phyloP scores from a whole-genome alignment of 2,329 filamentous ascomycete genomes.

The Verticillium zaregamsianum region DNA sequence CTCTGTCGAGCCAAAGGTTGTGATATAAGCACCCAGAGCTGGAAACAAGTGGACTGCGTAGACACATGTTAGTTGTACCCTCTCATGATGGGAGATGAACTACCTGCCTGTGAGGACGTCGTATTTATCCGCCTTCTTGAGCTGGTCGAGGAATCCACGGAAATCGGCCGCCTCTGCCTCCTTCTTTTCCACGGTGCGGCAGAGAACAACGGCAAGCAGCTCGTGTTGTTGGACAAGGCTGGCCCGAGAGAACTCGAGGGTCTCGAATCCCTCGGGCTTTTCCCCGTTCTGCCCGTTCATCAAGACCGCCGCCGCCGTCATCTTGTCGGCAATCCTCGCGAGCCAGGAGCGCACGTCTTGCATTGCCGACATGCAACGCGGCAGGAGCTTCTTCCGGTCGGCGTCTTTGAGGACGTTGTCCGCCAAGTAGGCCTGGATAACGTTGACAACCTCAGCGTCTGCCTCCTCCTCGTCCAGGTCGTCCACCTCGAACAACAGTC shows the following conservation, averaged over 20 bases:
- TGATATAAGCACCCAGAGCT: conserved; percentile 70
- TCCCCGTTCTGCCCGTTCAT: conserved; percentile 53
- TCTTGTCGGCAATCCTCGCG: conserved; percentile 68
- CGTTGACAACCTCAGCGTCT: conserved; percentile 43
- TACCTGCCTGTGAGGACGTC: conserved; percentile 55
- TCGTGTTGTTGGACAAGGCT: conserved; percentile 90
- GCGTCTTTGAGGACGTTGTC: conserved; percentile 47
- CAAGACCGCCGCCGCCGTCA: conserved; percentile 71
- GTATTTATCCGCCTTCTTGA: conserved; percentile 72
- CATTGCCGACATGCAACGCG: conserved; percentile 74
- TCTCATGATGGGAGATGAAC: conserved; percentile 5
- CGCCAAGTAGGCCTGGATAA: conserved; percentile 50
- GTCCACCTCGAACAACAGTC: conserved; percentile 70
- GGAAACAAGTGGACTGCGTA: conserved; percentile 75
- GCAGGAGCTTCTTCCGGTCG: conserved; percentile 57
- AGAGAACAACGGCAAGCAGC: conserved; percentile 74
- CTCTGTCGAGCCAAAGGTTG: conserved; percentile 74
- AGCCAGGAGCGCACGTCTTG: conserved; percentile 72
- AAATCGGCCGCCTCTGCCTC: conserved; percentile 71
- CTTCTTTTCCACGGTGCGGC: conserved; percentile 71
- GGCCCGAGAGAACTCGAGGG: conserved; percentile 72
- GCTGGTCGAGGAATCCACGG: conserved; percentile 59
- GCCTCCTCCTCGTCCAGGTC: conserved; percentile 55
- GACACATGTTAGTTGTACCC: conserved; percentile 5
- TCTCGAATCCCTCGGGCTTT: conserved; percentile 64